phyloP scores from a whole-genome alignment of 768 basidiomycete genomes.

The Leccinum broughii region DNA sequence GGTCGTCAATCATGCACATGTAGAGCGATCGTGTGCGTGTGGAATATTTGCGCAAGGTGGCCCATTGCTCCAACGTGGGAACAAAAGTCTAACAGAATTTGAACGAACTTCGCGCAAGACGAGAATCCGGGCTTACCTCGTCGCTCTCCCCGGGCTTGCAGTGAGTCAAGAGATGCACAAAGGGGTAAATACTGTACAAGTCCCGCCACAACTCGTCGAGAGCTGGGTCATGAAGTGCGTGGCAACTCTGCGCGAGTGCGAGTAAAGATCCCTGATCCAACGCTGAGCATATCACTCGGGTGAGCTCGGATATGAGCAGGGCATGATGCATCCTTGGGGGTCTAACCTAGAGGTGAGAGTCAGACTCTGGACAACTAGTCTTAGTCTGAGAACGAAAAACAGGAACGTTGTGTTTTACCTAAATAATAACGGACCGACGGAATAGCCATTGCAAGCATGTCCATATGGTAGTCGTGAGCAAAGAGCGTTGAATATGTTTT shows the following conservation, averaged over 20 bases:
- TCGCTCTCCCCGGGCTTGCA: not conserved
- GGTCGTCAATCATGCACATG: constrained; percentile 23
- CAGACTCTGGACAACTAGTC: no score
- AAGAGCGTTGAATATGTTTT: not conserved
- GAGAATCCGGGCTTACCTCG: constrained; percentile 11
- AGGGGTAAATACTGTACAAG: constrained; percentile 23
- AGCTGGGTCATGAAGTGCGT: constrained; percentile 22
- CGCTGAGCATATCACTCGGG: constrained; percentile 18
- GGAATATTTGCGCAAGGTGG: constrained; percentile 20
- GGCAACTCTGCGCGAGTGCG: constrained; percentile 26
- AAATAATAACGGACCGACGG: no score
- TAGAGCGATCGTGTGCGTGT: constrained; percentile 20
- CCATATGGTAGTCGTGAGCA: no score
- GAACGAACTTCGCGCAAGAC: not conserved
- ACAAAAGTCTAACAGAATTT: not conserved
- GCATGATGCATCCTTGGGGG: constrained; percentile 23
- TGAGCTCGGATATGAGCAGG: constrained; percentile 25
- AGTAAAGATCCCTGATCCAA: constrained; percentile 19
- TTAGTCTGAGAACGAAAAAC: no score
- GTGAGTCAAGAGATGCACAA: constrained; percentile 18
- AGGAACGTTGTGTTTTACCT: no score
- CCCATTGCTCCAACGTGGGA: constrained; percentile 17
- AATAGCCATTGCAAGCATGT: no score
- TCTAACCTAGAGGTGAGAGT: not conserved
- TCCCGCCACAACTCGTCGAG: constrained; percentile 28